Evolutionary conservation across 345 rosid genomes (phyloP), one percentile per base, ranked within the genome.

Genomic region (Trapa bicornis): DNA sequence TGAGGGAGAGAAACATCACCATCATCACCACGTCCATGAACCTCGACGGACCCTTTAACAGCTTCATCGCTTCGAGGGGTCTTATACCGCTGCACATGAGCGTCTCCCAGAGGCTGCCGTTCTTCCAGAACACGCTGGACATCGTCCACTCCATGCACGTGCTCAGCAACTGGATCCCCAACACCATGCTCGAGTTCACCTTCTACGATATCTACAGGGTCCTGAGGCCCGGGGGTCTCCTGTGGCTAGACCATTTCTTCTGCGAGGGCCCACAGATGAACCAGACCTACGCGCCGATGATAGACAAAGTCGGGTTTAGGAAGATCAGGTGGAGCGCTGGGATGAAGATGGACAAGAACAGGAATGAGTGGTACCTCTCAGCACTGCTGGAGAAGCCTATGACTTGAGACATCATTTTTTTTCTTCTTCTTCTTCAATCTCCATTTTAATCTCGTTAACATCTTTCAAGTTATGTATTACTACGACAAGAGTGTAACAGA

Each of bases 231-330:
- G 83, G 85, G 1, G 91, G 85, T 4, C 63, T 86, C 29, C 72
- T 83, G 56, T 82, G 91, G 88, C 73, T 86, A 2, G 88, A 86
- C 15, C 80, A 38, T 37, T 79, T 86, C 85, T 80, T 80, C 79
- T 86, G 85, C 71, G 11, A 66, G 0, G 86, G 83, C 2, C 37
- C 74, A 1, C 86, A 83, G 78, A 70, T 86, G 54, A 86, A 83
- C 65, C 65, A 65, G 53, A 82, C 85, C 41, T 81, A 79, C 47
- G 29, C 69, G 43, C 81, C 80, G 0, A 73, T 81, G 84, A 9
- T 78, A 6, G 78, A 71, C 10, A 61, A 73, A 14, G 67, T 77
- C 47, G 81, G 90, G 8, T 83, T 83, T 77, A 69, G 66, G 72
- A 83, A 74, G 71, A 71, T 81, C 3, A 73, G 83, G 66, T 81